phyloP scores from a whole-genome alignment of 352 stramenopile genomes.

The Blastocystis sp. region DNA sequence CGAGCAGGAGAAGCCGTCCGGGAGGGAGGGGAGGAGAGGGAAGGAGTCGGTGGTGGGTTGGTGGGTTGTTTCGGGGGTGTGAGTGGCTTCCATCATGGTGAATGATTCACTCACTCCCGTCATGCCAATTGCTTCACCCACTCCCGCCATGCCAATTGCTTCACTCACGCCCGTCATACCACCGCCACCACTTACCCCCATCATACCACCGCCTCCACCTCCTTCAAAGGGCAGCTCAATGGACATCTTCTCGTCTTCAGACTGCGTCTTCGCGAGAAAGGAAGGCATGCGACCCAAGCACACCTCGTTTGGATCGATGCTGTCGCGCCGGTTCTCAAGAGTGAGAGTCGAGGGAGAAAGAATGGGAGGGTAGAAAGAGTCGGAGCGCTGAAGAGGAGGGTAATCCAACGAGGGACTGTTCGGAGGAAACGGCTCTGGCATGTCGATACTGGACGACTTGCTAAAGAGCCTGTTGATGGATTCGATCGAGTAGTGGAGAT shows the following conservation, averaged over 20 bases:
- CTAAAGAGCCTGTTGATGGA: not conserved
- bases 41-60: too few relatives aligned
- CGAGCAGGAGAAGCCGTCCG: not conserved
- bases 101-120: too few relatives aligned
- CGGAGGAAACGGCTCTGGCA: not conserved
- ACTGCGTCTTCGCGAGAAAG: not conserved
- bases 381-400: not conserved
- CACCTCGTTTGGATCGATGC: constrained; percentile 22
- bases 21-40: not conserved
- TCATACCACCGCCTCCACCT: not conserved
- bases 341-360: constrained; percentile 14
- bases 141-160: too few relatives aligned
- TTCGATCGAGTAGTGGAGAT: not conserved
- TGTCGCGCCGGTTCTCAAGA: not conserved
- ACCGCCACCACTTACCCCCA: too few relatives aligned
- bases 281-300: constrained; percentile 27
- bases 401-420: not conserved
- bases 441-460: not conserved
- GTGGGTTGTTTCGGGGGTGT: too few relatives aligned
- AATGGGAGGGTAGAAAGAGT: constrained; percentile 1
- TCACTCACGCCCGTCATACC: too few relatives aligned
- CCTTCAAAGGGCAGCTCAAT: constrained; percentile 32
- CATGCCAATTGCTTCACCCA: too few relatives aligned
- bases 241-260: not conserved
- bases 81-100: too few relatives aligned